Percentiles rank a stretch among this genome's conserved stretches.
These are phyloP conservation scores for Tolypocladium pustulatum DNA, from an alignment of 2,329 filamentous ascomycete species.

Conservation along the genomic window DNA sequence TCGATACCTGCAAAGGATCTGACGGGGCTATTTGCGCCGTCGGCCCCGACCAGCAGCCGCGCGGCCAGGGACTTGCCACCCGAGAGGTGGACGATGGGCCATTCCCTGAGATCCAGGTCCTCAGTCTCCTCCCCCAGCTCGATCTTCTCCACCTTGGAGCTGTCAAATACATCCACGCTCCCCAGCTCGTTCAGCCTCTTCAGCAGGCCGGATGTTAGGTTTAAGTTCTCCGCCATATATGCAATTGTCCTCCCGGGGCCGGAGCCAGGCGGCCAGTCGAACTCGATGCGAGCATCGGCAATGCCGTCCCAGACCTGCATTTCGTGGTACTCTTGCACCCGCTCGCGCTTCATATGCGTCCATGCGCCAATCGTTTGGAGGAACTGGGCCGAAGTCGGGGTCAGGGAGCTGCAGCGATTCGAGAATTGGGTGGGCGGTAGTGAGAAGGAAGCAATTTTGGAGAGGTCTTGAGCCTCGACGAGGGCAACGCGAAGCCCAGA, in stretches of 20 bases:
- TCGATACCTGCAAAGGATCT: slow-evolving; percentile 79
- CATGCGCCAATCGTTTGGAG: slow-evolving; percentile 78
- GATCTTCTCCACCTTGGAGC: slow-evolving; percentile 71
- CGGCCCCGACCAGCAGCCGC: slow-evolving; percentile 80
- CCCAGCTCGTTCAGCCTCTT: slow-evolving; percentile 60
- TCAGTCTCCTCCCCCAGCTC: slow-evolving; percentile 58
- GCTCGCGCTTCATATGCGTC: slow-evolving; percentile 59
- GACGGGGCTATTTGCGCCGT: slow-evolving; percentile 91
- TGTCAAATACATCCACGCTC: slow-evolving; percentile 61
- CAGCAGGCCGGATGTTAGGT: slow-evolving; percentile 72
- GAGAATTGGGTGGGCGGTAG: slow-evolving; percentile 64
- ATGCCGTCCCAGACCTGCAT: slow-evolving; percentile 99
- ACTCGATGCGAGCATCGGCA: slow-evolving; percentile 76
- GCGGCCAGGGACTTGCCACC: slow-evolving; percentile 61
- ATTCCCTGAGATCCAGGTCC: slow-evolving; percentile 67
- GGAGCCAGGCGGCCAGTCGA: slow-evolving; percentile 55
- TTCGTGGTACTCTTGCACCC: slow-evolving; percentile 80
- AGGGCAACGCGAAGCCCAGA: slow-evolving; percentile 74
- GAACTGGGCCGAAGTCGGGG: slow-evolving; percentile 76
- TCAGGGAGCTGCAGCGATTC: slow-evolving; percentile 92
- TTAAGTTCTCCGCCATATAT: slow-evolving; percentile 94
- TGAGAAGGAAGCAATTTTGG: slow-evolving; percentile 55
- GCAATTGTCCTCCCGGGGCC: slow-evolving; percentile 59
- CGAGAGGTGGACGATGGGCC: slow-evolving; percentile 73
- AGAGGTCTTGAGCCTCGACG: slow-evolving; percentile 79